A percentile compares a stretch with the other conserved stretches of the same genome.
phyloP scores from a whole-genome alignment of 805 yeast genomes.

The Yamadazyma scolyti region DNA sequence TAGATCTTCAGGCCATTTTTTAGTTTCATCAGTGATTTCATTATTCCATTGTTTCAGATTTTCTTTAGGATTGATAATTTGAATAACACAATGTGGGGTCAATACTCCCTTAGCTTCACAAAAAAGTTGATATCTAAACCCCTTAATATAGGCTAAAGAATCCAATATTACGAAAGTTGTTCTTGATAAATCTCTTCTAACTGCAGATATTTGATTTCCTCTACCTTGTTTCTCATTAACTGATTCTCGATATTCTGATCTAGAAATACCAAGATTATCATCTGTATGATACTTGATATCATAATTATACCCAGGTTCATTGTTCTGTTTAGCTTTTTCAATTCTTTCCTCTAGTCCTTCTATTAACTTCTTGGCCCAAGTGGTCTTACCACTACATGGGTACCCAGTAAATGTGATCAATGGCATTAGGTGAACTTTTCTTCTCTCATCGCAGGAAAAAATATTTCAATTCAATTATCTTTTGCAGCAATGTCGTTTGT shows the following conservation, averaged over 20 bases:
- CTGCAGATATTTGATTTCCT: slow-evolving; percentile 84
- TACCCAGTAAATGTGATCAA: slow-evolving; percentile 77
- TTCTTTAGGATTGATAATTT: slow-evolving; percentile 67
- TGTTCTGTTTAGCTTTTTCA: slow-evolving; percentile 26
- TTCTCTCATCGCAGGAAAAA: no score
- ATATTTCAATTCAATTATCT: background rate
- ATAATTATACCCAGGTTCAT: slow-evolving; percentile 51
- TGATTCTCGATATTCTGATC: slow-evolving; percentile 66
- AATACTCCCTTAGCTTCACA: slow-evolving; percentile 87
- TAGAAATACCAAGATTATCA: slow-evolving; percentile 69
- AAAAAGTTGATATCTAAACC: slow-evolving; percentile 88
- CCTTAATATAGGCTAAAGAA: slow-evolving; percentile 85
- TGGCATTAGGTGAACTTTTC: no score
- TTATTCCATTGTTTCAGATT: slow-evolving; percentile 63
- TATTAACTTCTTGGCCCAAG: slow-evolving; percentile 59
- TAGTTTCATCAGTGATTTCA: slow-evolving; percentile 17
- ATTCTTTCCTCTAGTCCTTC: slow-evolving; percentile 46
- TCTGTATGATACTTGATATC: slow-evolving; percentile 72
- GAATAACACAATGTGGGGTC: slow-evolving; percentile 80
- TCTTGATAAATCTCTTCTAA: slow-evolving; percentile 72
- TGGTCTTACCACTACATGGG: slow-evolving; percentile 83
- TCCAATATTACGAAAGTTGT: slow-evolving; percentile 78
- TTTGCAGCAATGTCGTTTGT: slow-evolving; percentile 41
- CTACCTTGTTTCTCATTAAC: slow-evolving; percentile 76
- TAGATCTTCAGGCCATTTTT: slow-evolving; percentile 62